Evolutionary conservation across 1,284 basidiomycete genomes (phyloP).

Genomic region (Ceratobasidium theobromae): DNA sequence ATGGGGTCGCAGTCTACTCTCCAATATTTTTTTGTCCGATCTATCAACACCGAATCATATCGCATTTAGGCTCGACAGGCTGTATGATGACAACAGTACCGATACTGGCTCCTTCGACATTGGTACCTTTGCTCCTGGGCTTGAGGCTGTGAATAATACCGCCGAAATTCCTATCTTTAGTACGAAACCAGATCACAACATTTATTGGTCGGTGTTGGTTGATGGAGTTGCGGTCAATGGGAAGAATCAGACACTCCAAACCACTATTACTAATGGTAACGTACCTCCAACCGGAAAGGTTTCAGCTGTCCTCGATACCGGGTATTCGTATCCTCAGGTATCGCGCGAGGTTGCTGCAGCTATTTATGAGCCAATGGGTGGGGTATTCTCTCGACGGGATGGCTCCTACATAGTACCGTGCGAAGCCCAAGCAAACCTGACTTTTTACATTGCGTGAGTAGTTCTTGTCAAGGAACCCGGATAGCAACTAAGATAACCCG

Average conservation of each 20-base stretch:
- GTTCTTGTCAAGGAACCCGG: not conserved
- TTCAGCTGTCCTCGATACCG: not conserved
- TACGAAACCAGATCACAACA: not conserved
- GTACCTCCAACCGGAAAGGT: not conserved
- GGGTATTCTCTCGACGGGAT: not conserved
- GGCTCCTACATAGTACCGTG: not conserved
- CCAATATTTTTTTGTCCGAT: conserved; percentile 10
- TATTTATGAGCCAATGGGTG: not conserved
- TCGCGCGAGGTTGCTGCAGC: not conserved
- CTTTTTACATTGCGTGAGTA: not conserved
- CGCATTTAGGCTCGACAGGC: not conserved
- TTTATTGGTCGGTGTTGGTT: conserved; percentile 2
- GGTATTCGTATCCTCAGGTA: conserved; percentile 8
- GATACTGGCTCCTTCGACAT: conserved; percentile 19
- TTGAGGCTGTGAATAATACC: conserved; percentile 15
- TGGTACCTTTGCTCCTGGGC: conserved; percentile 11
- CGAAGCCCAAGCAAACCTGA: not conserved
- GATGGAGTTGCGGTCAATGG: not conserved
- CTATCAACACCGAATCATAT: conserved; percentile 13
- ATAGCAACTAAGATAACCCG: not conserved
- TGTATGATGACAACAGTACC: conserved; percentile 9
- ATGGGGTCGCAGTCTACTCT: not conserved
- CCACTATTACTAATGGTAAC: not conserved
- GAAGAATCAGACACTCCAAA: conserved; percentile 1
- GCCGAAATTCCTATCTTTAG: conserved; percentile 7